Base-by-base conservation (phyloP, 441 rosid genomes). In the Aquilaria agallochum region DNA sequence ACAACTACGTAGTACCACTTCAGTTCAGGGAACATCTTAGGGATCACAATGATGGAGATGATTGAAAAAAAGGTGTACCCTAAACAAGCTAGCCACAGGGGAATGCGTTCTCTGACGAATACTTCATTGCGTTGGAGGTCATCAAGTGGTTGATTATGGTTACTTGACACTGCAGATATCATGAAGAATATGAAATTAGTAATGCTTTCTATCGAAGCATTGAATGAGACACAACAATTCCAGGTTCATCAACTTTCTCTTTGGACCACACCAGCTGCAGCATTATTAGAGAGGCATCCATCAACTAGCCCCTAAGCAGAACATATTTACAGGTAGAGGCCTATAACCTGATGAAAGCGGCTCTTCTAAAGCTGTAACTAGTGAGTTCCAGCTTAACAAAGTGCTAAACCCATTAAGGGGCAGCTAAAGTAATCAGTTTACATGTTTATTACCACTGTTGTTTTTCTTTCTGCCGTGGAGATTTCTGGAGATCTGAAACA, bases 1-100 rank as follows among this genome's bases (percentile, higher is more conserved):
- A 83, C 86, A 6, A 89, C 79, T 52, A 91, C 84, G 9, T 70
- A 88, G 78, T 88, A 95, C 99, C 99, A 95, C 76, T 89, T 95
- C 10, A 95, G 77, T 69, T 89, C 74, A 31, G 96, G 96, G 72
- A 95, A 95, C 89, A 95, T 91, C 47, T 83, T 55, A 40, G 96
- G 99, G 61, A 95, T 69, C 8, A 71, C 82, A 44, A 81, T 78
- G 71, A 89, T 71, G 50, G 99, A 87, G 55, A 88, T 77, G 60
- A 84, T 2, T 20, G 96, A 77, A 75, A 95, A 89, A 58, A 73
- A 13, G 3, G 55, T 44, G 80, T 87, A 95, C 14, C 96, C 99
- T 5, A 62, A 63, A 69, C 80, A 79, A 51, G 91, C 96, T 47
- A 87, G 63, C 99, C 97, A 85, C 27, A 87, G 20, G 0, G 97